Evolutionary conservation across 2,329 filamentous ascomycete species (phyloP), one percentile per base, ranked within the genome.

Genomic region (Onygenales sp.): DNA sequence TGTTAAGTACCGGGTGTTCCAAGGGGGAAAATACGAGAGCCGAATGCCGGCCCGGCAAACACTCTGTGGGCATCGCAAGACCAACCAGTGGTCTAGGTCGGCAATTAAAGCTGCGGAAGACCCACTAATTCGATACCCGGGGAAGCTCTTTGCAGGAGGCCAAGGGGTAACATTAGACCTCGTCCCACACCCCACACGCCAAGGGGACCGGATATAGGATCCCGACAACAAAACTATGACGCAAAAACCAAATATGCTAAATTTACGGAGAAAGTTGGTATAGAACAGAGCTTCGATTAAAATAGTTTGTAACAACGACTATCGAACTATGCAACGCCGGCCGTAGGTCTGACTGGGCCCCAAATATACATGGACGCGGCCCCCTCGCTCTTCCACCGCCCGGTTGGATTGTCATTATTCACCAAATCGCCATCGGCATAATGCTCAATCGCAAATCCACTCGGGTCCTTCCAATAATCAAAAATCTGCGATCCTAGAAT

Each of bases 401-500:
- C 49, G 45, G 54, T 48, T 9, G 48, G 54, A 13, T 49, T 52
- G 13, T 57, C 17, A 2, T 69, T 50, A 61, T 77, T 77, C 1
- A 79, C 76, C 51, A 78, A 48, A 65, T 79, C 76, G 0, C 77
- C 76, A 63, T 79, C 77, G 0, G 75, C 71, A 61, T 79, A 79
- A 59, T 76, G 73, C 61, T 66, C 64, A 34, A 66, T 59, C 54
- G 60, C 61, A 40, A 61, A 60, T 0, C 60, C 58, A 13, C 52
- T 58, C 0, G 60, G 56, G 53, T 75, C 72, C 57, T 73, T 76
- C 76, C 76, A 78, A 56, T 79, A 79, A 55, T 79, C 77, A 56
- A 79, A 79, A 8, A 78, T 65, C 60, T 77, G 75, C 14, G 63
- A 69, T 0, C 75, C 75, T n/a, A 77, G 59, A 42, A 78, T 72